phyloP scores from a whole-genome alignment of 129 eudicot species.

The Heracleum sosnowskyi region DNA sequence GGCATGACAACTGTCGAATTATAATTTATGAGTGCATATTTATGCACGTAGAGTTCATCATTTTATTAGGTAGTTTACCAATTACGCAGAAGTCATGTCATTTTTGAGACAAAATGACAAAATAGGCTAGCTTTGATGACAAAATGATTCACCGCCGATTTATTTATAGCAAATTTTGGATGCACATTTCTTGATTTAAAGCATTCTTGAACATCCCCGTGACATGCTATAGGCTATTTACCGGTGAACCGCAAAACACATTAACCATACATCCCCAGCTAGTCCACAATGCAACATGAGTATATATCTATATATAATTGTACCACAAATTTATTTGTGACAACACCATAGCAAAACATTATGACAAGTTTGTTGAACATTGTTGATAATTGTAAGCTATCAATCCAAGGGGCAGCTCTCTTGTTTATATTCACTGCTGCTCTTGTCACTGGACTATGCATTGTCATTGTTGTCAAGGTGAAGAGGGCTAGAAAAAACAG shows the following conservation, averaged over 20 bases:
- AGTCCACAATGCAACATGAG: background rate
- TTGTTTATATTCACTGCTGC: constrained; percentile 33
- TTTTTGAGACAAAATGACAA: too few species aligned
- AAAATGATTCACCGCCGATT: background rate
- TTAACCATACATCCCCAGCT: background rate
- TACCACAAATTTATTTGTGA: background rate
- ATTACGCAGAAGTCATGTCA: too few species aligned
- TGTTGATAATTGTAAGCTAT: constrained; percentile 61
- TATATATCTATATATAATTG: background rate
- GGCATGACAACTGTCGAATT: too few species aligned
- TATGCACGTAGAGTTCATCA: too few species aligned
- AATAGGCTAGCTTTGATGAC: background rate
- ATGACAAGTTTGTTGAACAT: constrained; percentile 67
- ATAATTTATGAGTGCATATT: too few species aligned
- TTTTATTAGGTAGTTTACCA: too few species aligned
- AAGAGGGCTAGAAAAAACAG: constrained; percentile 21
- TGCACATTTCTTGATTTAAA: background rate
- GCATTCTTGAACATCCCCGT: background rate
- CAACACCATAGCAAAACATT: background rate
- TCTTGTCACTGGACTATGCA: constrained; percentile 39
- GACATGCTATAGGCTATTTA: background rate
- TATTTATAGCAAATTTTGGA: background rate
- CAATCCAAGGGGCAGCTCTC: constrained; percentile 44
- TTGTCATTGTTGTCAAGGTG: constrained; percentile 15
- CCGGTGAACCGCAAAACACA: background rate